phyloP scores from a whole-genome alignment of 805 yeast genomes.

The Scheffersomyces stipitis region DNA sequence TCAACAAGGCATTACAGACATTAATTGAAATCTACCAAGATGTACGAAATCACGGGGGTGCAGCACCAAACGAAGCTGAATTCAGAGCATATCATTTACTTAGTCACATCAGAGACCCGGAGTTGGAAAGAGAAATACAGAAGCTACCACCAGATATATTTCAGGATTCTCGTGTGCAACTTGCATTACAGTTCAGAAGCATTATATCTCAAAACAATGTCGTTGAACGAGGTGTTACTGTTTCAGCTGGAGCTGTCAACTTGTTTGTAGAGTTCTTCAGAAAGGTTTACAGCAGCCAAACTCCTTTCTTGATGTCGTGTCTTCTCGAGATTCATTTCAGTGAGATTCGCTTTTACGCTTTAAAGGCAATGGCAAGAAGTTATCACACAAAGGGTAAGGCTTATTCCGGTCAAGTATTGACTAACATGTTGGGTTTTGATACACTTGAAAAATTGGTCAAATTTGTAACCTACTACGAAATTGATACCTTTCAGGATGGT shows the following conservation, averaged over 20 bases:
- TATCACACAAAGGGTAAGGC: conserved; percentile 73
- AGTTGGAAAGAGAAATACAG: conserved; percentile 74
- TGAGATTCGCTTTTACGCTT: conserved; percentile 72
- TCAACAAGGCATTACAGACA: conserved; percentile 88
- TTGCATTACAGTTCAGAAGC: conserved; percentile 70
- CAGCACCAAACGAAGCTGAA: conserved; percentile 85
- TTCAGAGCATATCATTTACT: conserved; percentile 85
- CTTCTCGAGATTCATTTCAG: conserved; percentile 77
- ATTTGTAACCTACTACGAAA: conserved; percentile 65
- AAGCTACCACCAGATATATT: conserved; percentile 59
- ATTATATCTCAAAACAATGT: conserved; percentile 62
- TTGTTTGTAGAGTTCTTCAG: conserved; percentile 65
- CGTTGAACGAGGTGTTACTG: conserved; percentile 52
- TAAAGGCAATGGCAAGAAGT: conserved; percentile 63
- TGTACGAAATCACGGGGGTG: conserved; percentile 65
- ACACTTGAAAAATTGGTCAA: conserved; percentile 47
- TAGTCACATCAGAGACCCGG: conserved; percentile 81
- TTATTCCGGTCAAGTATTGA: conserved; percentile 49
- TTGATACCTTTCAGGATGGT: conserved; percentile 37
- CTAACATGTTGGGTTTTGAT: conserved; percentile 65
- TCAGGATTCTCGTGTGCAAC: conserved; percentile 56
- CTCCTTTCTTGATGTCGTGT: conserved; percentile 71
- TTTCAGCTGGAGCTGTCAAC: conserved; percentile 57
- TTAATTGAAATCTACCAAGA: conserved; percentile 84
- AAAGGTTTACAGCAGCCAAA: conserved; percentile 41